phyloP scores from a whole-genome alignment of 1,284 basidiomycete species.

The Ceratobasidium sp. region DNA sequence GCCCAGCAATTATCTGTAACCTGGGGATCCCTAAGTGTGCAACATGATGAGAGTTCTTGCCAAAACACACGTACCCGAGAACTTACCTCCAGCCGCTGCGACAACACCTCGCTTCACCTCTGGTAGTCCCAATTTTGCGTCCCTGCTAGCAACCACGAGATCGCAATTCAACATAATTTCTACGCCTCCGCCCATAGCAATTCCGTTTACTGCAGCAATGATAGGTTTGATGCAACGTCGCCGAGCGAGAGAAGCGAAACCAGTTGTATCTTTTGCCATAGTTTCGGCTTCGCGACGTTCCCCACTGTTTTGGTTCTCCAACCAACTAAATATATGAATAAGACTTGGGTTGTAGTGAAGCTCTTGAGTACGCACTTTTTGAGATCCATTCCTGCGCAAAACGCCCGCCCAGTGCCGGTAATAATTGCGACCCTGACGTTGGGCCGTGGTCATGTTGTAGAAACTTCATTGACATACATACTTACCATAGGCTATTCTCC shows the following conservation, averaged over 20 bases:
- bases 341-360: neutral
- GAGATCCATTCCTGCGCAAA: constrained; percentile 84
- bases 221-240: constrained; percentile 76
- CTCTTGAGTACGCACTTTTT: constrained; percentile 60
- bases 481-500: constrained; percentile 74
- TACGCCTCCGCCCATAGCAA: constrained; percentile 80
- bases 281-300: constrained; percentile 55
- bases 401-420: constrained; percentile 76
- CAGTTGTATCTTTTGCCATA: constrained; percentile 54
- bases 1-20: constrained; percentile 65
- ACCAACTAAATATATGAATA: constrained; percentile 56
- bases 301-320: constrained; percentile 56
- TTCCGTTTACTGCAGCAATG: constrained; percentile 83
- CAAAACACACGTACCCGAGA: constrained; percentile 30
- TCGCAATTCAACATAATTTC: constrained; percentile 86
- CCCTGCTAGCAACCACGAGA: constrained; percentile 75
- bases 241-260: constrained; percentile 79
- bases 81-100: constrained; percentile 73
- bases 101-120: constrained; percentile 84
- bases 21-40: constrained; percentile 58
- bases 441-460: neutral
- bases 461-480: neutral
- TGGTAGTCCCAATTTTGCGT: constrained; percentile 77
- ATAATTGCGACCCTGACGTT: constrained; percentile 71
- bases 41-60: too few relatives aligned